These are phyloP conservation scores for Eucalyptus camaldulensis DNA, from an alignment of 345 rosid species.

Conservation along the genomic window DNA sequence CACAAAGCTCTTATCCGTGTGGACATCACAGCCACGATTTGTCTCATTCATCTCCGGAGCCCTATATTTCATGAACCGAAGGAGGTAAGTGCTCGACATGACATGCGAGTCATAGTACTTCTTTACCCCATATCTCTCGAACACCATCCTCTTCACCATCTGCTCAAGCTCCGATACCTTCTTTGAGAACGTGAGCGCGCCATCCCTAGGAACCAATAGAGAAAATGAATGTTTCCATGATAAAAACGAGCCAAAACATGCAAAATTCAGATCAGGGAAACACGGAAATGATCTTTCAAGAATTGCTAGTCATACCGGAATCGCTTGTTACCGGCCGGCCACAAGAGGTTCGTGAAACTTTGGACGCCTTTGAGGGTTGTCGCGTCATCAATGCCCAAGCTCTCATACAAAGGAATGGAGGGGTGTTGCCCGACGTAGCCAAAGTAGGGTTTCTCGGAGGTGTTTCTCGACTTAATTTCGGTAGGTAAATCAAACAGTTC, in stretches of 20 bases:
- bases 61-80: constrained; percentile 35
- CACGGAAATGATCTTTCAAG: neutral
- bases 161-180: constrained; percentile 24
- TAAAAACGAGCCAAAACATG: neutral
- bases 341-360: constrained; percentile 28
- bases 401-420: constrained; percentile 26
- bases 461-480: constrained; percentile 22
- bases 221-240: neutral
- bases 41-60: constrained; percentile 3
- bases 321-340: constrained; percentile 33
- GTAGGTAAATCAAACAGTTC: constrained; percentile 34
- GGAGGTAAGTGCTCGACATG: constrained; percentile 16
- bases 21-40: constrained; percentile 15
- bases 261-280: neutral
- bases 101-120: constrained; percentile 15
- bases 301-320: constrained; percentile 11
- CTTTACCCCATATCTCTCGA: constrained; percentile 36
- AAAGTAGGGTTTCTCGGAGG: constrained; percentile 21
- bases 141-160: constrained; percentile 35
- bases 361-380: constrained; percentile 9
- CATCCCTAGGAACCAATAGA: constrained; percentile 1
- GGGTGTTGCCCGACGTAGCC: constrained; percentile 29
- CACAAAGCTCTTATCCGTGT: constrained; percentile 47
- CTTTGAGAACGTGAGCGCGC: constrained; percentile 5
- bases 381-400: constrained; percentile 29